A percentile compares a stretch with the other conserved stretches of the same genome.
Evolutionary conservation across 2,329 filamentous ascomycete genomes (phyloP).

Genomic region (Acephala macrosclerotiorum): DNA sequence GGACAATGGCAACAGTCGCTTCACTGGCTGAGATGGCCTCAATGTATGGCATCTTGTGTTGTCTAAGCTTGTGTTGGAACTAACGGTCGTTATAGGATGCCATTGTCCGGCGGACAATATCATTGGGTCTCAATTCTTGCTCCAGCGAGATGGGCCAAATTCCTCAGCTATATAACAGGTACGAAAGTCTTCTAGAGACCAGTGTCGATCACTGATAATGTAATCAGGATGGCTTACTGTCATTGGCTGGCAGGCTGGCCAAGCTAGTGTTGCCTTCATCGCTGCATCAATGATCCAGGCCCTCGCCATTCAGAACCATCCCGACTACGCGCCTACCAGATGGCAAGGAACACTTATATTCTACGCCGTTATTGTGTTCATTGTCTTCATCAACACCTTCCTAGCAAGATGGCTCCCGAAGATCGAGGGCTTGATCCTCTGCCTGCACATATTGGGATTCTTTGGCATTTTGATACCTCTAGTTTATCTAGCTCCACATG

Average conservation of each 20-base stretch:
- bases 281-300: slow-evolving; percentile 57
- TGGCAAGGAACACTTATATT: slow-evolving; percentile 53
- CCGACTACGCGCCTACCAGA: slow-evolving; percentile 44
- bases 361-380: slow-evolving; percentile 50
- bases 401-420: slow-evolving; percentile 54
- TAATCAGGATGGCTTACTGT: slow-evolving; percentile 57
- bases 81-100: slow-evolving; percentile 46
- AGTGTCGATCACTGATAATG: background rate
- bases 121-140: slow-evolving; percentile 59
- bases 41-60: slow-evolving; percentile 30
- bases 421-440: slow-evolving; percentile 58
- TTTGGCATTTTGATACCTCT: slow-evolving; percentile 48
- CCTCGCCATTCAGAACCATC: slow-evolving; percentile 47
- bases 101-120: slow-evolving; percentile 63
- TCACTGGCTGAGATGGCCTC: slow-evolving; percentile 36
- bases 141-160: slow-evolving; percentile 54
- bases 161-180: slow-evolving; percentile 61
- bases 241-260: slow-evolving; percentile 53
- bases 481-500: slow-evolving; percentile 44
- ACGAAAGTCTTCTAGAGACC: slow-evolving; percentile 18
- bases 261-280: slow-evolving; percentile 47
- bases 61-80: slow-evolving; percentile 22
- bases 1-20: slow-evolving; percentile 26
- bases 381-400: slow-evolving; percentile 54
- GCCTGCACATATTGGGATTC: slow-evolving; percentile 54